A percentile compares a stretch with the other conserved stretches of the same genome.
These are phyloP conservation scores for Eimeria necatrix DNA, from an alignment of 169 alveolate genomes.

Conservation along the genomic window DNA sequence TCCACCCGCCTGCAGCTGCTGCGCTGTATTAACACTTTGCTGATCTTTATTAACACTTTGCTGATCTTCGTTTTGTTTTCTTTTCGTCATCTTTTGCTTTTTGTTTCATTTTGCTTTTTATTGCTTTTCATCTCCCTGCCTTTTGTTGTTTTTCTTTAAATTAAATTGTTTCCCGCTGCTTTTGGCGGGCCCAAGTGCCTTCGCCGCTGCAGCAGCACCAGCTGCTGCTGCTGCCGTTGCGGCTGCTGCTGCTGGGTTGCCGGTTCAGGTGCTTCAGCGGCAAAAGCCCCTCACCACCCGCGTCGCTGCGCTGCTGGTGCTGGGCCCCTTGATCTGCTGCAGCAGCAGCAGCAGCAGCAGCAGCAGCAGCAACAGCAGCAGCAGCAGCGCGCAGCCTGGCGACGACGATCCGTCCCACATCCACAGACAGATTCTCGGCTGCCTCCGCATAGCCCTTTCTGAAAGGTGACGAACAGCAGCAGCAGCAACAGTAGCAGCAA, in stretches of 20 bases:
- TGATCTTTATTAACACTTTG: no score
- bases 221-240: conserved; percentile 1
- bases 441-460: not conserved
- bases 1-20: no score
- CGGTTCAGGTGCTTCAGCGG: conserved; percentile 15
- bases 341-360: not conserved
- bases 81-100: not conserved
- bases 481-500: not conserved
- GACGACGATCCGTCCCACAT: conserved; percentile 1
- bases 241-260: not conserved
- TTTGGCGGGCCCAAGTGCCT: not conserved
- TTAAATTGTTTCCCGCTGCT: not conserved
- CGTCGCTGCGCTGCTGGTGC: conserved; percentile 9
- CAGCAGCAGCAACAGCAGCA: conserved; percentile 46
- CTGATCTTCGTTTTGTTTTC: not conserved
- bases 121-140: not conserved
- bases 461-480: not conserved
- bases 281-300: conserved; percentile 42
- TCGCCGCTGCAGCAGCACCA: not conserved
- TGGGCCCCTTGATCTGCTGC: conserved; percentile 27
- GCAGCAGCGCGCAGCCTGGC: not conserved
- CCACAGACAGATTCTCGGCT: not conserved
- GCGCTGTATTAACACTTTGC: no score
- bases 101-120: not conserved
- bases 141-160: no score